Conservation (phyloP, 768 basidiomycete species). For the Psilocybe subaeruginosa region DNA sequence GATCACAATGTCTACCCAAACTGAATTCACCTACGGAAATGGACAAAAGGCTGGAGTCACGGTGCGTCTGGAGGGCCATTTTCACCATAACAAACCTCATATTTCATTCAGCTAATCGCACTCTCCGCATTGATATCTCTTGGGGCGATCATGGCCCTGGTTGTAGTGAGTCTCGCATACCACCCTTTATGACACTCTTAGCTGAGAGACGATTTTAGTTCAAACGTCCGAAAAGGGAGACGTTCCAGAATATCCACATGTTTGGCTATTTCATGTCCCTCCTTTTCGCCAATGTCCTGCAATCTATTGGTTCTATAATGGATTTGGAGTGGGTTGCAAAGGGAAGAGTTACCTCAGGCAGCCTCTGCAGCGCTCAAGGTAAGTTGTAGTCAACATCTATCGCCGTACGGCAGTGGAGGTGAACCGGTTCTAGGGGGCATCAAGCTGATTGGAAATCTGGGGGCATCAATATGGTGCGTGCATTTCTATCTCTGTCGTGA, state of each 20-base stretch:
- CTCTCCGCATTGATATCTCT: constrained; percentile 19
- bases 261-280: constrained; percentile 30
- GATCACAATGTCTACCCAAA: constrained; percentile 3
- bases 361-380: constrained; percentile 31
- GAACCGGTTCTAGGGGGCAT: constrained; percentile 13
- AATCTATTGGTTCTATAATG: constrained; percentile 28
- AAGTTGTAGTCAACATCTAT: neutral
- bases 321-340: constrained; percentile 30
- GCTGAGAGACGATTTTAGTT: neutral
- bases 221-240: constrained; percentile 15
- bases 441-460: constrained; percentile 38
- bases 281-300: constrained; percentile 30
- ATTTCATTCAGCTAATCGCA: constrained; percentile 11
- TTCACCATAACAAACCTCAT: neutral
- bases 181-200: neutral
- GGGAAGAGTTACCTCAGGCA: constrained; percentile 19
- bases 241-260: constrained; percentile 28
- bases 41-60: constrained; percentile 18
- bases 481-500: neutral
- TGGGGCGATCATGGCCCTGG: constrained; percentile 14
- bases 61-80: constrained; percentile 6
- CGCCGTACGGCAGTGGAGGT: neutral
- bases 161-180: constrained; percentile 11
- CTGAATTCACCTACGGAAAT: constrained; percentile 7
- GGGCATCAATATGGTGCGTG: constrained; percentile 36